These are phyloP conservation scores for Paralagenidium karlingii DNA, from an alignment of 352 stramenopile genomes.

Conservation along the genomic window DNA sequence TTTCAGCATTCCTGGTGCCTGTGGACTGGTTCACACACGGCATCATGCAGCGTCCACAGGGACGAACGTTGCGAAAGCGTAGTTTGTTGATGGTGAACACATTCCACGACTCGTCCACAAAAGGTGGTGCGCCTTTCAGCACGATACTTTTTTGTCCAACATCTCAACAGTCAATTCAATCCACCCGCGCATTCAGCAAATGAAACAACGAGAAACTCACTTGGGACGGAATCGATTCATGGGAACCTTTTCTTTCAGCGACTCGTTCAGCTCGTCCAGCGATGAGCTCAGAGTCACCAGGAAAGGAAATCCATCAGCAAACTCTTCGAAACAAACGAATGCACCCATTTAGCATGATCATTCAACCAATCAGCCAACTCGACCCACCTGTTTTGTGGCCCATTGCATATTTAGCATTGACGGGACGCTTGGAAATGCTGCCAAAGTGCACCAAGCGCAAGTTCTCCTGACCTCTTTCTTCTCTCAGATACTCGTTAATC, in stretches of 20 bases:
- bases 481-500: slow-evolving; percentile 38
- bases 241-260: slow-evolving; percentile 29
- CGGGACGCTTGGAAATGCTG: slow-evolving; percentile 38
- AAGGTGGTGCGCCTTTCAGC: slow-evolving; percentile 38
- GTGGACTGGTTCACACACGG: slow-evolving; percentile 61
- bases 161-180: no score
- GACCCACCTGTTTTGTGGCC: slow-evolving; percentile 26
- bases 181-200: background rate
- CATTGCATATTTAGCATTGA: slow-evolving; percentile 44
- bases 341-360: background rate
- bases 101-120: slow-evolving; percentile 69
- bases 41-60: slow-evolving; percentile 60
- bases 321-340: slow-evolving; percentile 13
- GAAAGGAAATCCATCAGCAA: slow-evolving; percentile 72
- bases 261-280: slow-evolving; percentile 41
- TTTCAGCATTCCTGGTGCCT: slow-evolving; percentile 25
- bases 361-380: background rate
- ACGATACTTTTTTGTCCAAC: slow-evolving; percentile 54
- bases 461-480: slow-evolving; percentile 11
- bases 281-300: slow-evolving; percentile 46
- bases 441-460: slow-evolving; percentile 42
- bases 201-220: slow-evolving; percentile 21
- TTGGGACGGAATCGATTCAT: slow-evolving; percentile 82
- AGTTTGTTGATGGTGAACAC: slow-evolving; percentile 34
- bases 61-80: slow-evolving; percentile 59